A percentile compares a stretch with the other conserved stretches of the same genome.
phyloP scores from a whole-genome alignment of 257 asterid genomes.

The Nicotiana obtusifolia region DNA sequence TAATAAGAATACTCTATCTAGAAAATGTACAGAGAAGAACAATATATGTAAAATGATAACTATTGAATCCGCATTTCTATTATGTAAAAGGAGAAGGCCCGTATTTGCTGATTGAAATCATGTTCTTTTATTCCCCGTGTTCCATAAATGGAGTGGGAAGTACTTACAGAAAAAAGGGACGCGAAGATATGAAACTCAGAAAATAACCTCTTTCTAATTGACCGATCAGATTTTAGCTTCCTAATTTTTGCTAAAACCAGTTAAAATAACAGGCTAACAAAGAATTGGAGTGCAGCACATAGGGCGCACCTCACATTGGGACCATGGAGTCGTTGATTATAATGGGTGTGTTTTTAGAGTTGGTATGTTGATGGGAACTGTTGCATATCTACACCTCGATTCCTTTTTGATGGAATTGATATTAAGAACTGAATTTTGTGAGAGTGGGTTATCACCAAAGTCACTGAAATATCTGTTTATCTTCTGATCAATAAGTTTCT shows the following conservation, averaged over 20 bases:
- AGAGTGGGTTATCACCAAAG: background rate
- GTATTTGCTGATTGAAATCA: background rate
- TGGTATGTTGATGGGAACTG: background rate
- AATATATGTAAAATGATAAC: background rate
- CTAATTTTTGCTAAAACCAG: background rate
- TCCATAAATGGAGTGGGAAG: background rate
- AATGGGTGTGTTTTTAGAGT: background rate
- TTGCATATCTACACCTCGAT: background rate
- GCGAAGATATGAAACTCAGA: background rate
- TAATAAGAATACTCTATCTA: background rate
- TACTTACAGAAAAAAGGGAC: background rate
- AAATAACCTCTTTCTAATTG: background rate
- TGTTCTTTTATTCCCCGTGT: background rate
- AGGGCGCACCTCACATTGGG: background rate
- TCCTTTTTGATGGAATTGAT: constrained; percentile 1
- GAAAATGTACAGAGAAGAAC: background rate
- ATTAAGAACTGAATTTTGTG: constrained; percentile 2
- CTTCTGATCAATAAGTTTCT: background rate
- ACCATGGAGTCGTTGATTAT: background rate
- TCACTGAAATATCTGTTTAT: background rate
- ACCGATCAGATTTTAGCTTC: background rate
- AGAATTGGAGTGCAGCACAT: background rate
- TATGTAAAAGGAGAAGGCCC: background rate
- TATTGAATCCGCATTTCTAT: background rate
- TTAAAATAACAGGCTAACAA: background rate